Percentiles rank a stretch among this genome's conserved stretches.
These are phyloP conservation scores for Russula sp. DNA, from an alignment of 768 basidiomycete species.

Conservation along the genomic window DNA sequence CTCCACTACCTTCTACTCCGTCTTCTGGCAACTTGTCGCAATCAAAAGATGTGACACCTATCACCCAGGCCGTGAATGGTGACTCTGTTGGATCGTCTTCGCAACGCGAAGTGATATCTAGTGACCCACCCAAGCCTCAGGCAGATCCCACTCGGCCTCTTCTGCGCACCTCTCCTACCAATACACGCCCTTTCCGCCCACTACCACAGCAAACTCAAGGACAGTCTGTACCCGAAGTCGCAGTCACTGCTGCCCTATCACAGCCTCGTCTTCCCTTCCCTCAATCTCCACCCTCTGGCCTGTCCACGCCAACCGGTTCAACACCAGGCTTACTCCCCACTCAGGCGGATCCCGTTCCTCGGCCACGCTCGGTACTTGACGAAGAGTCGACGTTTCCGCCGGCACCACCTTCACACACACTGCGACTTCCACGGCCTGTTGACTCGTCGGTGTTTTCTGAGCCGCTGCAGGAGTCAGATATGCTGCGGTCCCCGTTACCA, in stretches of 20 bases:
- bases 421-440: conserved; percentile 12
- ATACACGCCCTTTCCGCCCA: conserved; percentile 15
- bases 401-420: conserved; percentile 3
- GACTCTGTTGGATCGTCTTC: conserved; percentile 1
- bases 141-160: neutral
- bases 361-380: conserved; percentile 20
- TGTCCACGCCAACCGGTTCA: neutral
- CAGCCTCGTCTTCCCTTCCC: conserved; percentile 10
- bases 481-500: conserved; percentile 35
- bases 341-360: conserved; percentile 14
- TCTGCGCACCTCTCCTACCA: conserved; percentile 14
- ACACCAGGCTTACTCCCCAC: conserved; percentile 2
- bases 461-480: conserved; percentile 31
- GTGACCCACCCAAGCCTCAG: conserved; percentile 7
- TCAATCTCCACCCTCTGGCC: neutral
- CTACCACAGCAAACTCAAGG: conserved; percentile 7
- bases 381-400: conserved; percentile 13
- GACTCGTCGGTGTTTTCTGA: conserved; percentile 23
- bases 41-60: conserved; percentile 3
- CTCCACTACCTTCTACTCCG: conserved; percentile 16
- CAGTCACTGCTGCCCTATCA: neutral
- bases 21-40: neutral
- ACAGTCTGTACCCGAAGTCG: conserved; percentile 13
- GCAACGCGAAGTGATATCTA: conserved; percentile 5
- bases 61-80: conserved; percentile 2